phyloP scores from a whole-genome alignment of 2,329 filamentous ascomycete species.

The Beauveria medogensis region DNA sequence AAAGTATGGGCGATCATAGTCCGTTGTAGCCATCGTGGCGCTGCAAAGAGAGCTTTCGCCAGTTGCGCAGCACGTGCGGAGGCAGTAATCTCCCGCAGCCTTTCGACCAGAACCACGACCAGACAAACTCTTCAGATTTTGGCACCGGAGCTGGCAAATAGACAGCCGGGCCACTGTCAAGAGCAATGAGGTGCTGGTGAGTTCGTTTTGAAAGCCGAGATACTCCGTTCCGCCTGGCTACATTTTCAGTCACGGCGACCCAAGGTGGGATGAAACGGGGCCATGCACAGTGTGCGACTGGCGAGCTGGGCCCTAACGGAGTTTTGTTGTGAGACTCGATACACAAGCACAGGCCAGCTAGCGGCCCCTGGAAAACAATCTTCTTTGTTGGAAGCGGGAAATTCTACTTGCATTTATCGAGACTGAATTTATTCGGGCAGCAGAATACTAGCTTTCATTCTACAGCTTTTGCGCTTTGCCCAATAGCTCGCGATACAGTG shows the following conservation, averaged over 20 bases:
- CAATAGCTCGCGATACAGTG: not conserved
- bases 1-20: conserved; percentile 42
- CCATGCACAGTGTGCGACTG: conserved; percentile 9
- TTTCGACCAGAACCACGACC: not conserved
- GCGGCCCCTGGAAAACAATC: not conserved
- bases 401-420: not conserved
- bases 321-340: not conserved
- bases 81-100: not conserved
- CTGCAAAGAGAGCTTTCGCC: conserved; percentile 15
- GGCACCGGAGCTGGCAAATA: not conserved
- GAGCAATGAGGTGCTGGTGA: not conserved
- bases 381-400: too few species aligned
- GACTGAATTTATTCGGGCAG: not conserved
- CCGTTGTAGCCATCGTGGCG: not conserved
- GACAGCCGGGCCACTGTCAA: not conserved
- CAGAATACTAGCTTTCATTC: not conserved
- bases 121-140: not conserved
- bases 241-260: conserved; percentile 1
- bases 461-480: not conserved
- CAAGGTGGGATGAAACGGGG: conserved; percentile 10
- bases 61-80: not conserved
- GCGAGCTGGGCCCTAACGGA: not conserved
- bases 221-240: not conserved
- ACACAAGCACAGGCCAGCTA: not conserved
- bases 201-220: not conserved